These are phyloP conservation scores for Colletotrichum tamarilloi DNA, from an alignment of 2,329 filamentous ascomycete species.

Conservation along the genomic window DNA sequence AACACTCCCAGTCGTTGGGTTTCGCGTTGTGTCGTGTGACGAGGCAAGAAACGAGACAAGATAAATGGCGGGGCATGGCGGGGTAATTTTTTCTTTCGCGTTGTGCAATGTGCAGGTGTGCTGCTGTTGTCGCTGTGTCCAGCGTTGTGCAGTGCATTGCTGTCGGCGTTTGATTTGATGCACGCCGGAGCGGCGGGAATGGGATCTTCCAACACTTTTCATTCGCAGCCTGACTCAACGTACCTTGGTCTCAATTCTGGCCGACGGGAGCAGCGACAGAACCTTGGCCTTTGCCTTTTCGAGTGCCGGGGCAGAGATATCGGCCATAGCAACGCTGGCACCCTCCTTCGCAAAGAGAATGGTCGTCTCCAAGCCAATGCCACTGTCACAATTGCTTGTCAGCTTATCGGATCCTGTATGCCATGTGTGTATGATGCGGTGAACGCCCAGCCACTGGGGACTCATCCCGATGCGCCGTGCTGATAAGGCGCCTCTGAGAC, in stretches of 20 bases:
- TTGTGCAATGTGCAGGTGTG: background rate
- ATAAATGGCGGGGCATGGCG: slow-evolving; percentile 22
- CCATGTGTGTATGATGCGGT: background rate
- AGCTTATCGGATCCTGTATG: slow-evolving; percentile 15
- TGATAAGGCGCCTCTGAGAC: slow-evolving; percentile 20
- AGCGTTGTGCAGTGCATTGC: slow-evolving; percentile 36
- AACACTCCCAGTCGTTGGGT: background rate
- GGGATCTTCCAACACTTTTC: slow-evolving; percentile 7
- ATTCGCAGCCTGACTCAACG: slow-evolving; percentile 35
- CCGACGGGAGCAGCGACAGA: slow-evolving; percentile 74
- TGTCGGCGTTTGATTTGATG: slow-evolving; percentile 28
- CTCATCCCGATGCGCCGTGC: slow-evolving; percentile 2
- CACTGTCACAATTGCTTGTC: slow-evolving; percentile 61
- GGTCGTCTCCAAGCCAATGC: slow-evolving; percentile 91
- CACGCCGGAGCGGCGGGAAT: slow-evolving; percentile 22
- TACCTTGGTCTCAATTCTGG: slow-evolving; percentile 71
- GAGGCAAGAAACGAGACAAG: background rate
- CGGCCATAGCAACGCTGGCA: slow-evolving; percentile 85
- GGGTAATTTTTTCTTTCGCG: slow-evolving; percentile 20
- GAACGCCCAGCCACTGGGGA: slow-evolving; percentile 11
- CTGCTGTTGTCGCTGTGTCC: background rate
- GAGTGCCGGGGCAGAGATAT: slow-evolving; percentile 83
- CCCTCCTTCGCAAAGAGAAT: slow-evolving; percentile 93
- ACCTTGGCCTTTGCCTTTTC: slow-evolving; percentile 82
- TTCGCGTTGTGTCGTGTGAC: background rate